phyloP scores from a whole-genome alignment of 805 yeast species.

The Lipomyces yamadae region DNA sequence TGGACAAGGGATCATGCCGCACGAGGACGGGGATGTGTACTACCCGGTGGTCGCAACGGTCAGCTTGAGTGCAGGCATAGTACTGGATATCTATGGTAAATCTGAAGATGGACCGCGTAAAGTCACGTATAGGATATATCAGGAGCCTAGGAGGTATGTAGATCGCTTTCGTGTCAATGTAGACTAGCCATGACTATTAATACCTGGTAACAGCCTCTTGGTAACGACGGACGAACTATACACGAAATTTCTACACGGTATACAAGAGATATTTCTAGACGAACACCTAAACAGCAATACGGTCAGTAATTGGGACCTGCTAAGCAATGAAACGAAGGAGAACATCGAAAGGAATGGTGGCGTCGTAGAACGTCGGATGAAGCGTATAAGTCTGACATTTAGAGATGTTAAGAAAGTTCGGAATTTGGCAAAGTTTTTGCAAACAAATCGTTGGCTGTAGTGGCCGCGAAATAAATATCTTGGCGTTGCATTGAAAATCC shows the following conservation, averaged over 20 bases:
- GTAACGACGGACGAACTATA: slow-evolving; percentile 29
- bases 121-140: slow-evolving; percentile 26
- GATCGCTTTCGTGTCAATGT: not conserved
- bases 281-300: slow-evolving; percentile 16
- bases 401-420: slow-evolving; percentile 33
- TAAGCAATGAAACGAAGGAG: slow-evolving; percentile 17
- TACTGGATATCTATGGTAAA: slow-evolving; percentile 28
- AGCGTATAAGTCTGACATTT: slow-evolving; percentile 32
- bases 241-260: slow-evolving; percentile 30
- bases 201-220: slow-evolving; percentile 18
- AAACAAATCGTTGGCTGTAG: not conserved
- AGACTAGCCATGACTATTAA: too few relatives aligned
- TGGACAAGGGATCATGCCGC: slow-evolving; percentile 38
- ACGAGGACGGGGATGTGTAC: slow-evolving; percentile 36
- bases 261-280: slow-evolving; percentile 25
- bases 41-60: slow-evolving; percentile 37
- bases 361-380: slow-evolving; percentile 12
- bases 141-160: slow-evolving; percentile 33
- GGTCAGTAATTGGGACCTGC: slow-evolving; percentile 28
- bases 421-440: slow-evolving; percentile 20
- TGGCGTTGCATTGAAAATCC: too few relatives aligned
- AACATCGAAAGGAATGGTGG: slow-evolving; percentile 4
- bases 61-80: slow-evolving; percentile 27
- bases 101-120: slow-evolving; percentile 15
- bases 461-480: too few relatives aligned